Evolutionary conservation across 495 filamentous ascomycete genomes (phyloP).

Genomic region (Podospora conica): DNA sequence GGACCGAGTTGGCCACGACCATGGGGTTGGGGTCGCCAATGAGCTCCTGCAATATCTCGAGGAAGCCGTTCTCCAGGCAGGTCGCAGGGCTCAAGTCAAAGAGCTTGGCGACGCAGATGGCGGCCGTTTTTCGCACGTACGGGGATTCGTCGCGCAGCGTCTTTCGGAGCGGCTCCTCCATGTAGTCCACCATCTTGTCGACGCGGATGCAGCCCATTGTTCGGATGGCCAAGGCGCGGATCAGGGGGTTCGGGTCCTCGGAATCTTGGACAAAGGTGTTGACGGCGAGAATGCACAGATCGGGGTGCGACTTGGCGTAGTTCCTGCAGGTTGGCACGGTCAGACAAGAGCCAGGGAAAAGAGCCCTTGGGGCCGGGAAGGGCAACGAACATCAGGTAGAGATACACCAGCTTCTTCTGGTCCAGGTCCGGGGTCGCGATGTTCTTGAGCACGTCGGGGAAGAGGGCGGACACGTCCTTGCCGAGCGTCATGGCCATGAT

Average conservation of each 20-base stretch:
- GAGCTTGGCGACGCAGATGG: slow-evolving; percentile 95
- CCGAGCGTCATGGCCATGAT: slow-evolving; percentile 99
- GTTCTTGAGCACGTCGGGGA: slow-evolving; percentile 98
- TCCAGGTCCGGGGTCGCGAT: slow-evolving; percentile 93
- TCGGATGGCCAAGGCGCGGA: slow-evolving; percentile 88
- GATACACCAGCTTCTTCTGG: slow-evolving; percentile 99
- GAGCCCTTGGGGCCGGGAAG: background rate
- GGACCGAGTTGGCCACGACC: slow-evolving; percentile 97
- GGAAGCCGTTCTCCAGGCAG: slow-evolving; percentile 94
- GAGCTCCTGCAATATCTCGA: slow-evolving; percentile 92
- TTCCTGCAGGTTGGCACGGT: slow-evolving; percentile 58
- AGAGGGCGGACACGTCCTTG: slow-evolving; percentile 96
- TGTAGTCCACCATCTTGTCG: slow-evolving; percentile 99
- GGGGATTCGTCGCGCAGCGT: slow-evolving; percentile 95
- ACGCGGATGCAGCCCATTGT: slow-evolving; percentile 99
- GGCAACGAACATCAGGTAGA: slow-evolving; percentile 75
- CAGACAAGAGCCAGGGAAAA: background rate
- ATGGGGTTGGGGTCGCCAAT: slow-evolving; percentile 98
- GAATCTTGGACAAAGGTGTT: slow-evolving; percentile 99
- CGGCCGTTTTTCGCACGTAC: slow-evolving; percentile 96
- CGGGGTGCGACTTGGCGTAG: slow-evolving; percentile 98
- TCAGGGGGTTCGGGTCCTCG: slow-evolving; percentile 95
- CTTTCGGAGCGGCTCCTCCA: slow-evolving; percentile 97
- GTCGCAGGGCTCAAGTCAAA: slow-evolving; percentile 89
- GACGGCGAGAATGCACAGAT: slow-evolving; percentile 97